Evolutionary conservation across 768 basidiomycete species (phyloP).

Genomic region (Boletus speciosus): DNA sequence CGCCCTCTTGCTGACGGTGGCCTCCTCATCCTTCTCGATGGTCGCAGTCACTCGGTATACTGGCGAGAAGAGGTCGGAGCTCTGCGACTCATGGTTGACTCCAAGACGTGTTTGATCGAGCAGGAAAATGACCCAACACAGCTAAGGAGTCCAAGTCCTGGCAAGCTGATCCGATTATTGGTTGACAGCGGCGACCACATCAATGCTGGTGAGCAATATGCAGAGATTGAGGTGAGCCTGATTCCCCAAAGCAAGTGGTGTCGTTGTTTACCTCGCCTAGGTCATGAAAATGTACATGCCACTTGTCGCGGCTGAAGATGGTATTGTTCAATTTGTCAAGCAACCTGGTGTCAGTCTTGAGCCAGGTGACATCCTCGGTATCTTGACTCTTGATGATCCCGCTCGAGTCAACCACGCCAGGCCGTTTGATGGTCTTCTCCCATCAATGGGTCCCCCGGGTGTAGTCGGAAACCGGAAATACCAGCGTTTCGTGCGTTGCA

Average conservation of each 20-base stretch:
- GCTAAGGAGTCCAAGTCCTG: constrained; percentile 91
- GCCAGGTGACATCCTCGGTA: constrained; percentile 96
- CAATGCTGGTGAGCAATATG: constrained; percentile 94
- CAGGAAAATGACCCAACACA: constrained; percentile 99
- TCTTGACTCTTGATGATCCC: constrained; percentile 94
- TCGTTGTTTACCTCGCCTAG: constrained; percentile 32
- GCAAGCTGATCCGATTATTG: constrained; percentile 91
- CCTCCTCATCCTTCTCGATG: constrained; percentile 85
- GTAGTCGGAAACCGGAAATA: constrained; percentile 88
- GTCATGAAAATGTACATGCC: constrained; percentile 99
- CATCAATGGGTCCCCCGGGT: constrained; percentile 79
- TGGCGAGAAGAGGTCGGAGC: constrained; percentile 99
- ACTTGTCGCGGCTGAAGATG: constrained; percentile 89
- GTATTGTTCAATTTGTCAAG: constrained; percentile 92
- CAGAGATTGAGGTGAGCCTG: constrained; percentile 85
- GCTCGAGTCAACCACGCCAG: constrained; percentile 96
- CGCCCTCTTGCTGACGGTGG: constrained; percentile 94
- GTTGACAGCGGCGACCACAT: constrained; percentile 98
- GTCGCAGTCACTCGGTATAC: constrained; percentile 94
- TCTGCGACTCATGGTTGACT: constrained; percentile 87
- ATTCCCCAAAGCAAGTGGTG: not conserved
- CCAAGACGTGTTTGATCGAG: constrained; percentile 97
- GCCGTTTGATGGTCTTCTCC: constrained; percentile 93
- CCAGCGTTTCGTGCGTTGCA: constrained; percentile 74
- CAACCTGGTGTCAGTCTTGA: constrained; percentile 97